These are phyloP conservation scores for Phytopythium helicoides DNA, from an alignment of 352 stramenopile genomes.

Conservation along the genomic window DNA sequence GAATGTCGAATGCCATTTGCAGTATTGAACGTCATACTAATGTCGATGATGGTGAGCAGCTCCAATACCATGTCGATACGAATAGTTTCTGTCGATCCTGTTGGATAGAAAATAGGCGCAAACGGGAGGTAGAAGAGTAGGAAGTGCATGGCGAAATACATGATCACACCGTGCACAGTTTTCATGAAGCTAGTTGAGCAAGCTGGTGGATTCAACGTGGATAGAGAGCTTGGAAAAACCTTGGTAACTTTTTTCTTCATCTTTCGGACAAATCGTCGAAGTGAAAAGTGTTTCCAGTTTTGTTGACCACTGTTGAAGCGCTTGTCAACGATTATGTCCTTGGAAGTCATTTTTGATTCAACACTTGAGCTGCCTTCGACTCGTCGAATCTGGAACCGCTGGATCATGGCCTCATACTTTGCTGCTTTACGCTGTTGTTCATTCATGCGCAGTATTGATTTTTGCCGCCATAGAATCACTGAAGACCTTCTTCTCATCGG, in stretches of 20 bases:
- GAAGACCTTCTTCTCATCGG: too few species aligned
- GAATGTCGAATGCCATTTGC: conserved; percentile 6
- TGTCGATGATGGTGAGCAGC: conserved; percentile 2
- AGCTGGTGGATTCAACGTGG: too few species aligned
- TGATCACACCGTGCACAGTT: conserved; percentile 20
- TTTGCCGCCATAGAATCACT: neutral
- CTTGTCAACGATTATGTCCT: conserved; percentile 17
- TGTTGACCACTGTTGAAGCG: neutral
- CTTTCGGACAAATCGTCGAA: neutral
- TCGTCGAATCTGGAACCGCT: conserved; percentile 26
- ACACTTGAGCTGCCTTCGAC: conserved; percentile 27
- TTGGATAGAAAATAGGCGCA: conserved; percentile 1
- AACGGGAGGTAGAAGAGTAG: conserved; percentile 16
- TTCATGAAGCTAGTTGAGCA: neutral
- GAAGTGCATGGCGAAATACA: conserved; percentile 11
- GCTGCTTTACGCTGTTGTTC: conserved; percentile 10
- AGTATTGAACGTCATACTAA: conserved; percentile 21
- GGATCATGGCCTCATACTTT: conserved; percentile 14
- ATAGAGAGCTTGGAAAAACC: too few species aligned
- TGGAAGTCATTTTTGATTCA: conserved; percentile 11
- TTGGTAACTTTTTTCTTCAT: neutral
- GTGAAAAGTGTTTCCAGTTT: too few species aligned
- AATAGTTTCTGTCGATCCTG: neutral
- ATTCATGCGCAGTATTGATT: neutral
- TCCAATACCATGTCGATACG: conserved; percentile 10